Base-by-base conservation (phyloP, 2,329 filamentous ascomycete species). In the Aspergillus latus region DNA sequence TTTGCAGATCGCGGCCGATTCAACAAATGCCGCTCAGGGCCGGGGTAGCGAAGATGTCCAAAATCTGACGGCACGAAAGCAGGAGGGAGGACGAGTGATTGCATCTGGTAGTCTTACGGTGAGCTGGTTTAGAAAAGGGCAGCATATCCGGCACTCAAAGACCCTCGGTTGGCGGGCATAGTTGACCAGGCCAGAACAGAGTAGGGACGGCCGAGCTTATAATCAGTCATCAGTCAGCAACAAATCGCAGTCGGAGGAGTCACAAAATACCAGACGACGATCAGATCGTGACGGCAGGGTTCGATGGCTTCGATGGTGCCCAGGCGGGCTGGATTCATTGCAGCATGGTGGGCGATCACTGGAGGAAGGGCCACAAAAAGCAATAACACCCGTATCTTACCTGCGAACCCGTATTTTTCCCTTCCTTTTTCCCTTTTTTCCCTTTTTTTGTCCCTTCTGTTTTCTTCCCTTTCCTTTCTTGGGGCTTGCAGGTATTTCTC, bases 21-120 rank as follows among this genome's bases (percentile, higher is more conserved):
- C 61, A 72, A 66, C 53, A 66, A 59, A 48, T 70, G 64, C 66
- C 68, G 62, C 62, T 72, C 72, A 54, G 71, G 66, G 62, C 65
- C 69, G 49, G 68, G 60, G 58, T 70, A 73, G 58, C 66, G 65
- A 59, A 67, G 61, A 51, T 69, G 69, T 65, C 71, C 71, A 56
- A 74, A 73, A 57, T 71, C 70, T 59, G 69, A 60, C 42, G 67
- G 64, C 62, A 66, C 64, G 61, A 74, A 68, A 65, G 71, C 71
- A 59, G 68, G 71, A 57, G 71, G 69, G 62, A 74, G 70, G 62
- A 73, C 68, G 68, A 74, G 66, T 65, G 72, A 74, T 74, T 74
- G 72, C 72, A 74, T 74, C 68, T 68, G 71, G 67, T 54, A 61
- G 52, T 26, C 43, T 44, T 58, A 39, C 36, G n/a, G 5, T 6